Evolutionary conservation across 306 rosid species (phyloP), one percentile per base, ranked within the genome.

Genomic region (Pyrus bretschneideri): DNA sequence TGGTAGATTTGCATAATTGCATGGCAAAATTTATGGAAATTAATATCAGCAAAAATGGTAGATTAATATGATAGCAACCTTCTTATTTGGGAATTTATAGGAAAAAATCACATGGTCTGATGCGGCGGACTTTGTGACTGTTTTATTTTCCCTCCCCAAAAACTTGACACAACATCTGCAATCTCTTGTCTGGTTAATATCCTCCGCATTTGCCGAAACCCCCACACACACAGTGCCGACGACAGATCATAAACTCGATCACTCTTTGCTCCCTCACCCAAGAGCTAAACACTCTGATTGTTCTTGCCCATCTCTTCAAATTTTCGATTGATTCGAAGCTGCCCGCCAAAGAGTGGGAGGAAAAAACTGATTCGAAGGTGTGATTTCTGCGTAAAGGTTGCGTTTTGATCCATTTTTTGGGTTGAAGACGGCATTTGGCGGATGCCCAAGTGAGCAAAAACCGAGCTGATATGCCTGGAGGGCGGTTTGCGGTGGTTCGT

Each of bases 361-460:
- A 66, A 66, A 6, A 66, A 21, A 18, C 21, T 17, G 29, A 38
- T 66, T 33, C 51, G 42, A 59, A 74, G 61, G 9, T 46, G 46
- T 62, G 33, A 27, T 46, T 60, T 62, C 14, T 71, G 66, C 27
- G 10, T 45, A 7, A 33, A 69, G 35, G 29, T 15, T 45, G 40
- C 13, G 68, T 65, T 35, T 80, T 77, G n/a, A 63, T 61, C 49
- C 12, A 4, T 30, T 68, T 18, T 10, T 12, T 21, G 11, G 9
- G 14, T 68, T 9, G n/a, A 35, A 51, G 54, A 38, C 25, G 30
- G 30, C 21, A 44, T 25, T 72, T 58, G 54, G 75, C 7, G 55
- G 33, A 25, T 65, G 44, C 76, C 54, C 78, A 74, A 81, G 67
- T 75, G 75, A 59, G 67, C 45, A 61, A 73, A 61, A 76, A 42